phyloP scores from a whole-genome alignment of 2,329 filamentous ascomycete species.

The Hymenoscyphus albidus region DNA sequence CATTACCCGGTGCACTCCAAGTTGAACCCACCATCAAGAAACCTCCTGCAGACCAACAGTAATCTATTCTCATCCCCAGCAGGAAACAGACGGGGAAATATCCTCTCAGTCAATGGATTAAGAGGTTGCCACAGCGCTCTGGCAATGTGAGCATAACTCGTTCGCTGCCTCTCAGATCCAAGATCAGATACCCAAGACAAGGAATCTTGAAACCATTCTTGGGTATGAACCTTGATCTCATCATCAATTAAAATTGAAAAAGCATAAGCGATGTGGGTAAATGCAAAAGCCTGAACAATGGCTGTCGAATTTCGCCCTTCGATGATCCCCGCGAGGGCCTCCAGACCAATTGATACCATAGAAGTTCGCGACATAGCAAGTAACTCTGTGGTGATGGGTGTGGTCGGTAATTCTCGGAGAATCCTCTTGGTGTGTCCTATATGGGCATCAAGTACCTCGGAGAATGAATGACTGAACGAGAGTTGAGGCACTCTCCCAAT shows the following conservation, averaged over 20 bases:
- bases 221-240: conserved; percentile 19
- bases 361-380: conserved; percentile 26
- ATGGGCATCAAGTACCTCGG: conserved; percentile 27
- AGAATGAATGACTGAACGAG: conserved; percentile 26
- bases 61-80: conserved; percentile 14
- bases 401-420: conserved; percentile 20
- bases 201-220: conserved; percentile 27
- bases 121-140: conserved; percentile 26
- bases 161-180: conserved; percentile 20
- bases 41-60: conserved; percentile 20
- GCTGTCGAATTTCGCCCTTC: conserved; percentile 28
- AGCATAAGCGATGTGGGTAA: conserved; percentile 30
- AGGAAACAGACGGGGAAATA: not conserved
- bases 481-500: conserved; percentile 21
- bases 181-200: conserved; percentile 22
- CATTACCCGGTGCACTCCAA: not conserved
- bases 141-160: conserved; percentile 23
- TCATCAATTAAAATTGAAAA: conserved; percentile 24
- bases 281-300: conserved; percentile 27
- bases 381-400: conserved; percentile 21
- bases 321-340: conserved; percentile 25
- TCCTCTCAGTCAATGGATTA: conserved; percentile 9
- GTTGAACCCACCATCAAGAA: conserved; percentile 25
- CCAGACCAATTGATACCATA: conserved; percentile 27
- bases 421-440: conserved; percentile 24